phyloP scores from a whole-genome alignment of 768 basidiomycete genomes.

The Cytidiella melzeri region DNA sequence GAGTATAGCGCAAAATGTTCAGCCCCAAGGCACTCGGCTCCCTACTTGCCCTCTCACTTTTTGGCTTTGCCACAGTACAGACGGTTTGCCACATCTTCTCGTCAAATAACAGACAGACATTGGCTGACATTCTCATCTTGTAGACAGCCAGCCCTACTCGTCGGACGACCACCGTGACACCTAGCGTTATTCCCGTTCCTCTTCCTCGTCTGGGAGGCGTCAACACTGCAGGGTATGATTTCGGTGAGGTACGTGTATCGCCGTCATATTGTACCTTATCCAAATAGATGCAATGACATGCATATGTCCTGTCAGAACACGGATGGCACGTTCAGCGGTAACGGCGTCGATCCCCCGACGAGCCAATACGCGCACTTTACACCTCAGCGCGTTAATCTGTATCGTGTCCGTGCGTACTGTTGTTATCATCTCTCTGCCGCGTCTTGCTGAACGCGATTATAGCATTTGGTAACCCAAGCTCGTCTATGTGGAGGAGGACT shows the following conservation, averaged over 20 bases:
- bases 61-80: background rate
- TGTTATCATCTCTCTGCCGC: background rate
- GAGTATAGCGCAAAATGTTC: no score
- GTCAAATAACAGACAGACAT: no score
- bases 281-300: no score
- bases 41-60: background rate
- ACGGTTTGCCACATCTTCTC: background rate
- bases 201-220: slow-evolving; percentile 40
- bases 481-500: background rate
- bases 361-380: slow-evolving; percentile 44
- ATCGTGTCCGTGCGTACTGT: slow-evolving; percentile 32
- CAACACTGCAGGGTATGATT: slow-evolving; percentile 43
- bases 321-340: slow-evolving; percentile 40
- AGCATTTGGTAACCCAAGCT: slow-evolving; percentile 25
- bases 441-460: background rate
- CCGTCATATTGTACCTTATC: background rate
- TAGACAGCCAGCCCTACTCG: background rate
- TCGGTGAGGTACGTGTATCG: slow-evolving; percentile 30
- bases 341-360: slow-evolving; percentile 31
- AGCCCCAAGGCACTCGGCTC: background rate
- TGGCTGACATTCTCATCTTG: background rate
- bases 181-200: slow-evolving; percentile 7
- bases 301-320: slow-evolving; percentile 25
- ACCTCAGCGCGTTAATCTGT: slow-evolving; percentile 40
- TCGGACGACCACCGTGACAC: background rate